Base-by-base conservation (phyloP, 495 filamentous ascomycete species). In the Trichoderma orchidacearum region DNA sequence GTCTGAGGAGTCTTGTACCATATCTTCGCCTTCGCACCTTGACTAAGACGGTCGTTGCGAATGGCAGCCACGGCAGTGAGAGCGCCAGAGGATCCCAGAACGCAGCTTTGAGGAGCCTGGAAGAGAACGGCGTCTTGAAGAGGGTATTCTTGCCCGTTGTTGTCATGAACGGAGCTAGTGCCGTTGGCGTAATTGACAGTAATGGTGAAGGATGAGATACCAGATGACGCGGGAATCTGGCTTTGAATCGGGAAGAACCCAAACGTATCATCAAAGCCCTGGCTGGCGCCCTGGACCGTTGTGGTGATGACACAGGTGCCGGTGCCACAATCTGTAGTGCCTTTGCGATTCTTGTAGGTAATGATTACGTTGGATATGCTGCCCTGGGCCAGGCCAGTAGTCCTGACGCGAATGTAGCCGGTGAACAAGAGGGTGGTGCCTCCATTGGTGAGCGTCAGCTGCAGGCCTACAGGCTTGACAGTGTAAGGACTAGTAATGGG, bases 291-390 rank as follows among this genome's bases (percentile, higher is more conserved):
- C 28, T 70, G 66, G 30, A 72, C 55, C 17, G 64, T 70, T 5
- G 74, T 68, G 5, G 65, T 69, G 30, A 76, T 73, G n/a, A 70
- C 67, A 55, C 76, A 76, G 15, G 61, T 63, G 45, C 61, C 65
- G 21, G 61, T 51, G 13, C 72, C 70, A 29, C 73, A 76, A 41
- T 90, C 95, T 70, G 92, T 95, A 3, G 90, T 92, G 63, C 94
- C 95, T 68, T 90, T 91, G 62, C 87, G 86, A 66, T 96, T 94
- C 73, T 94, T 95, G 78, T 96, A 96, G 31, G 93, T 74, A 1
- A 83, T 77, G 3, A 85, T 80, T 60, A 97, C 36, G 45, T 68
- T 68, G 31, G 60, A 54, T 56, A 75, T 66, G 29, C 62, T 60
- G 34, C 60, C 61, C 6, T 50, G 58, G 8, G 66, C 70, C 28